These are phyloP conservation scores for Vitis amurensis DNA, from an alignment of 164 flowering plant genomes.

Conservation along the genomic window DNA sequence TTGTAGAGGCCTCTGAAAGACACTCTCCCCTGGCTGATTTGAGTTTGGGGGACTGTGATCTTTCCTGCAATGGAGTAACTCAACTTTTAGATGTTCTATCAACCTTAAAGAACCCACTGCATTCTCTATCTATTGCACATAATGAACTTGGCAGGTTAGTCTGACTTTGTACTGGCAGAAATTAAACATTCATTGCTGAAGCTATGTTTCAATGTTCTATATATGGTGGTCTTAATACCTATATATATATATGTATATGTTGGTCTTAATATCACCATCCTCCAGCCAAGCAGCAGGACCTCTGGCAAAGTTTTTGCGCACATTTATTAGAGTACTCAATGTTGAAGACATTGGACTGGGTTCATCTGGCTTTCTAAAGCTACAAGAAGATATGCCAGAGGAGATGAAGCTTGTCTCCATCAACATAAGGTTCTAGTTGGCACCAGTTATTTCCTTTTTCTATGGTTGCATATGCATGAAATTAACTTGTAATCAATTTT, in stretches of 20 bases:
- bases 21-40: slow-evolving; percentile 40
- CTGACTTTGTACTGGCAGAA: background rate
- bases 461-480: background rate
- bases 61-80: slow-evolving; percentile 54
- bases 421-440: slow-evolving; percentile 58
- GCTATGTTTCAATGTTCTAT: too few relatives aligned
- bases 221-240: too few relatives aligned
- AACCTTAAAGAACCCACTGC: slow-evolving; percentile 40
- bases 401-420: slow-evolving; percentile 44
- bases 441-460: background rate
- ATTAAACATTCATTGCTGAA: background rate
- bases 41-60: slow-evolving; percentile 63
- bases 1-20: slow-evolving; percentile 46
- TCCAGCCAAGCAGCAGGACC: slow-evolving; percentile 51
- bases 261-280: background rate
- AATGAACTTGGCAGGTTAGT: slow-evolving; percentile 84
- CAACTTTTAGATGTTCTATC: slow-evolving; percentile 54
- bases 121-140: slow-evolving; percentile 67
- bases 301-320: slow-evolving; percentile 51
- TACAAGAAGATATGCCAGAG: slow-evolving; percentile 31
- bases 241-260: slow-evolving; percentile 2
- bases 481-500: slow-evolving; percentile 13
- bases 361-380: slow-evolving; percentile 60
- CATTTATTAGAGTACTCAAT: slow-evolving; percentile 48
- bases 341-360: slow-evolving; percentile 69